Base-by-base conservation (phyloP, 2,329 filamentous ascomycete species). In the Incumbomyces delicatus region DNA sequence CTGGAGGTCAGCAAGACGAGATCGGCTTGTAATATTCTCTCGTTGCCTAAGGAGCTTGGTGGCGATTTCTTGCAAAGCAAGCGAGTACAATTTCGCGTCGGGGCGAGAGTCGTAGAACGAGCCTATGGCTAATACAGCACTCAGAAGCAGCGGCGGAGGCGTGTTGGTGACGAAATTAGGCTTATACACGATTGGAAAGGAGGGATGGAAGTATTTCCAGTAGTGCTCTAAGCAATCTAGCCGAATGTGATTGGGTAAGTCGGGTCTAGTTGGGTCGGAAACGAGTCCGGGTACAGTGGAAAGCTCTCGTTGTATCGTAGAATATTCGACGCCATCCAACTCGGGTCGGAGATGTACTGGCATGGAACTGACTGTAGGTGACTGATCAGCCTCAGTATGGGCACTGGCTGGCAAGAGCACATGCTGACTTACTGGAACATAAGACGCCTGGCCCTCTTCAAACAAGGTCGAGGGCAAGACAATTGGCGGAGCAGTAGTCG, bases 321-420 rank as follows among this genome's bases (percentile, higher is more conserved):
- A 53, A 58, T 58, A 59, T 56, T 65, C 54, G 60, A 57, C 48
- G 60, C 61, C 54, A 61, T 60, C 67, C 66, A 70, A 46, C 57
- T 60, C 51, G 22, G 22, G 22, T 60, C 61, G 57, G 62, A 65
- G 55, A 60, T 62, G 54, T 65, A 65, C 49, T 62, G 62, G 57
- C 60, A 68, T 38, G 61, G 59, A 40, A 64, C 58, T 52, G 55
- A 57, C 63, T 66, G 50, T 41, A 45, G 47, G 49, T 42, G 56
- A 57, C 54, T 57, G 52, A 57, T 58, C 54, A 58, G 53, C 51
- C 52, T 57, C 55, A 58, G 55, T 53, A 56, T 46, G 53, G 45
- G 46, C 44, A 51, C 45, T 44, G 52, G 48, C 43, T 38, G 38
- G 46, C 34, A 37, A 51, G 43, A 47, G 49, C 22, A 46, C 53